Conservation (phyloP, 2,329 filamentous ascomycete species). For the Cladosporium sp. region DNA sequence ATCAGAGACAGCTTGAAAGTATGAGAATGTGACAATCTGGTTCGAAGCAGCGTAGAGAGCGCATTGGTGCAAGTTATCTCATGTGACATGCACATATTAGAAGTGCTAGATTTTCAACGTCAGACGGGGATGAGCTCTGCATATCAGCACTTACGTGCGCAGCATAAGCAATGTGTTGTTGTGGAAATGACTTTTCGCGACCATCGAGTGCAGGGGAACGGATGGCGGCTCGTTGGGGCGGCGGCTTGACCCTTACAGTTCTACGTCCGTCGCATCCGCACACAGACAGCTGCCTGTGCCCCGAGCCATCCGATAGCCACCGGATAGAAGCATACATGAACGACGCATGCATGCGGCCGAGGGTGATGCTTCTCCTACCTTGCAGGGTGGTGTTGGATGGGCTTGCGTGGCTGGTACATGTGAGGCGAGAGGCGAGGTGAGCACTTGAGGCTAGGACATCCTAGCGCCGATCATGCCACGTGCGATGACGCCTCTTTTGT, state of each 20-base stretch:
- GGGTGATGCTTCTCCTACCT: neutral
- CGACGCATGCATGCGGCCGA: neutral
- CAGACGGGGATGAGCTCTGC: too few relatives aligned
- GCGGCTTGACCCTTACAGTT: neutral
- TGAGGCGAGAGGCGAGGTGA: neutral
- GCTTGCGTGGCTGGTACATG: neutral
- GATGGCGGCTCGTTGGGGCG: neutral
- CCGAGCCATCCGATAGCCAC: neutral
- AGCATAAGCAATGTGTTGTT: neutral
- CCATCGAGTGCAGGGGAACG: too few relatives aligned
- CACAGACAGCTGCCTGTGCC: neutral
- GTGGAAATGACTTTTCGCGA: too few relatives aligned
- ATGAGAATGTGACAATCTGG: too few relatives aligned
- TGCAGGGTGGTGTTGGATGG: neutral
- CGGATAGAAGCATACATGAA: neutral
- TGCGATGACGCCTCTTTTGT: neutral
- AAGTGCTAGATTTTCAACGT: too few relatives aligned
- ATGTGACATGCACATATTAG: neutral
- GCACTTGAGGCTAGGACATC: neutral
- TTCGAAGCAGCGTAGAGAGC: too few relatives aligned
- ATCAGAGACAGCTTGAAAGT: too few relatives aligned
- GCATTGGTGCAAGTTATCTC: neutral
- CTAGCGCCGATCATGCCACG: constrained; percentile 1
- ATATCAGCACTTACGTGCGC: neutral
- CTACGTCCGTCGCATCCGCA: neutral